Evolutionary conservation across 352 stramenopile species (phyloP).

Genomic region (Pythium biforme): DNA sequence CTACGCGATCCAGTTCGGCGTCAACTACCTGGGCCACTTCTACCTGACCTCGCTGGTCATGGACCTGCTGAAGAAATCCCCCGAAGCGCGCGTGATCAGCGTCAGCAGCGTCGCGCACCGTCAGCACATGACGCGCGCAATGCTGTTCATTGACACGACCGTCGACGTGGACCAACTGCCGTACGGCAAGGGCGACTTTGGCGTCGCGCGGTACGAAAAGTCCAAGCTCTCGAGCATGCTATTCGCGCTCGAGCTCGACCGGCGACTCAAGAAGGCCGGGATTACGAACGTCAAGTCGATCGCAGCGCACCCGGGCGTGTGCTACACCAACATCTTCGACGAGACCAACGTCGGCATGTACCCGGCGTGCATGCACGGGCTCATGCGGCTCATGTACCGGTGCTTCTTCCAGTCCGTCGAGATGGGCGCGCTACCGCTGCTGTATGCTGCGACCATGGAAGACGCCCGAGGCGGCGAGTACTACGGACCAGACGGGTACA

Average conservation of each 20-base stretch:
- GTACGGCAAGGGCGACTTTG: slow-evolving; percentile 23
- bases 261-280: slow-evolving; percentile 27
- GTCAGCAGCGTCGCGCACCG: slow-evolving; percentile 41
- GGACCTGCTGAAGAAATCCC: slow-evolving; percentile 27
- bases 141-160: not conserved
- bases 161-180: slow-evolving; percentile 33
- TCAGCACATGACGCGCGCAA: slow-evolving; percentile 17
- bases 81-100: slow-evolving; percentile 37
- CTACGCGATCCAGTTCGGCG: slow-evolving; percentile 40
- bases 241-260: slow-evolving; percentile 51
- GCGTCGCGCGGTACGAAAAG: slow-evolving; percentile 34
- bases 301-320: slow-evolving; percentile 16
- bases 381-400: slow-evolving; percentile 1
- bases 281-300: slow-evolving; percentile 39
- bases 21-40: slow-evolving; percentile 58
- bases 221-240: slow-evolving; percentile 53
- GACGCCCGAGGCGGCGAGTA: slow-evolving; percentile 9
- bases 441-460: slow-evolving; percentile 13
- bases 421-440: slow-evolving; percentile 16
- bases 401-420: slow-evolving; percentile 1
- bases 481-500: slow-evolving; percentile 6
- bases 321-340: slow-evolving; percentile 11
- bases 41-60: slow-evolving; percentile 45
- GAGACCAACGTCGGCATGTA: slow-evolving; percentile 32
- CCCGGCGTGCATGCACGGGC: slow-evolving; percentile 8